Evolutionary conservation across 1,284 basidiomycete genomes (phyloP).

Genomic region (Rhodotorula glutinis): DNA sequence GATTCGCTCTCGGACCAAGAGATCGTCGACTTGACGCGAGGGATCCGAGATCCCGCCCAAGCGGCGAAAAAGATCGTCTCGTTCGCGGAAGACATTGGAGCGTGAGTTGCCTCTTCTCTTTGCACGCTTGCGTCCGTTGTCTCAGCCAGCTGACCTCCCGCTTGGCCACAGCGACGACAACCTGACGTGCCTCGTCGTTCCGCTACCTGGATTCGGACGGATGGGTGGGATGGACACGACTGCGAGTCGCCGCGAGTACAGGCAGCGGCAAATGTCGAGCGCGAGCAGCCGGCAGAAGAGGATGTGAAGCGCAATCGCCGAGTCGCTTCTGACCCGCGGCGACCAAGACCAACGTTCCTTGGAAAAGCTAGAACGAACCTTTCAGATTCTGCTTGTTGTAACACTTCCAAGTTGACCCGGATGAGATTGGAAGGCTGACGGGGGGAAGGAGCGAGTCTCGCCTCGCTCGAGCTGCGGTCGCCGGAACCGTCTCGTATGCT

Average conservation of each 20-base stretch:
- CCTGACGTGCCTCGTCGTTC: slow-evolving; percentile 85
- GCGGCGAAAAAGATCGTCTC: slow-evolving; percentile 79
- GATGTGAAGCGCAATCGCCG: slow-evolving; percentile 57
- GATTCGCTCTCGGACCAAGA: slow-evolving; percentile 89
- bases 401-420: no score
- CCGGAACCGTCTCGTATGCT: no score
- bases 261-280: slow-evolving; percentile 56
- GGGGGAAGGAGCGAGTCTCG: no score
- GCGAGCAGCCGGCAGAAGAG: slow-evolving; percentile 67
- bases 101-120: slow-evolving; percentile 31
- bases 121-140: neutral
- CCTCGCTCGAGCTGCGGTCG: no score
- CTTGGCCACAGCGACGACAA: slow-evolving; percentile 72
- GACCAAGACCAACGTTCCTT: no score
- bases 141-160: no score
- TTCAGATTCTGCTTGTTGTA: no score
- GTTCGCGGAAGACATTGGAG: slow-evolving; percentile 81
- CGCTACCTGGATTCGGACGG: slow-evolving; percentile 85
- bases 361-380: no score
- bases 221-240: slow-evolving; percentile 75
- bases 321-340: no score
- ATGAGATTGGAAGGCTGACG: no score
- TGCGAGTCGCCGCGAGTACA: slow-evolving; percentile 72
- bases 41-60: slow-evolving; percentile 49
- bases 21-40: slow-evolving; percentile 69